Evolutionary conservation across 441 rosid genomes (phyloP), one percentile per base, ranked within the genome.

Genomic region (Bocquillonia castaneifolia): DNA sequence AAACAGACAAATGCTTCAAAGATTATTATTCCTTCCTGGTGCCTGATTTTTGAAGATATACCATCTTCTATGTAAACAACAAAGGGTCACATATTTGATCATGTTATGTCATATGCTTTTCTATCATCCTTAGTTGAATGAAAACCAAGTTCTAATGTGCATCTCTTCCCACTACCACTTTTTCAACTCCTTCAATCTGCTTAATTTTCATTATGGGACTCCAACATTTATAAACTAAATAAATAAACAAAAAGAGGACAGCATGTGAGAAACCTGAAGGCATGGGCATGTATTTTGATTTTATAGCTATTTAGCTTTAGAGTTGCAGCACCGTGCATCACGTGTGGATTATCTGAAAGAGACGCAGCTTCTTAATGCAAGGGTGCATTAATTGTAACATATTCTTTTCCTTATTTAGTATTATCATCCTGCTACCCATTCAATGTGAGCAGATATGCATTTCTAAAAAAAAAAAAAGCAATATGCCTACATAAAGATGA

Each of bases 391-490:
- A 4, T 39, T 42, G 54, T 45, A 54, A 29, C 18, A 18, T 0
- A 51, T 37, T 61, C 42, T 39, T 59, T 52, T 42, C 26, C 51
- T 28, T 26, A 52, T 39, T 51, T 36, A 28, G 23, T 23, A 54
- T 50, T 39, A 29, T 37, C 36, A 62, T 37, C 61, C 15, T 26
- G 58, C 50, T 37, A 29, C 44, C 58, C 7, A 48, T 48, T 58
- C 59, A 37, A 37, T 23, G 22, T 3, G 18, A 28, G 20, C 14
- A 45, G 47, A 18, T 36, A 17, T 48, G 20, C 32, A 28, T 52
- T 69, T 52, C 61, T 53, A 37, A 53, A 53, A 61, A 37, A 42
- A 51, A 17, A 68, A 20, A 34, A n/a, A n/a, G n/a, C n/a, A n/a
- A n/a, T n/a, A n/a, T 58, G 20, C 17, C 32, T 8, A 1, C 51